Base-by-base conservation (phyloP, 305 asterid genomes). In the Coffea humblotiana region DNA sequence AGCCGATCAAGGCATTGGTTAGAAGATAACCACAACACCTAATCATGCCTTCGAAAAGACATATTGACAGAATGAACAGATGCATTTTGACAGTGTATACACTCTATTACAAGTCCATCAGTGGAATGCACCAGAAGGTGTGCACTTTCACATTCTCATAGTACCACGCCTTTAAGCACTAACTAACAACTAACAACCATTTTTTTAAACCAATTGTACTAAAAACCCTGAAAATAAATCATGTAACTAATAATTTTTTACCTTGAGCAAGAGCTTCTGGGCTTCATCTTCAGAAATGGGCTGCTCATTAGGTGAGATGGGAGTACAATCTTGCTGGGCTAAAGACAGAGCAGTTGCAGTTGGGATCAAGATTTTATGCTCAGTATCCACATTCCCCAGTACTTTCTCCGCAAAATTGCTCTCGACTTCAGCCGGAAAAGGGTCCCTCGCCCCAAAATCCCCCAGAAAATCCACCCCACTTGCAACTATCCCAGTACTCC, bases 391-490 rank as follows among this genome's bases (percentile, higher is more conserved):
- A 77, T 71, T 71, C 11, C 97, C 99, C 77, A 85, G 75, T 2
- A 94, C 93, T 49, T 92, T 95, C 0, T 91, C 97, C 2, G 87
- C 90, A 61, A 95, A 95, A 8, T 85, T 78, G 88, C 96, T 92
- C 89, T 90, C 98, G 1, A 94, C 72, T 82, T 95, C 99, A 0
- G 93, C 98, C 16, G 98, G 98, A 79, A 91, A 93, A 3, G 99
- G 97, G 78, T 95, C 99, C 82, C 99, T 85, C 3, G 94, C 99
- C 14, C 98, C 99, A 79, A 95, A 95, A 84, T 94, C 98, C 61
- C 97, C 99, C 40, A 92, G n/a, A 68, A 86, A 54, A 72, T 90
- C 91, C 35, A 32, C 21, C 47, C 81, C 88, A 70, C 70, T n/a
- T 27, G 94, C 92, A 72, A 32, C 80, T 61, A 86, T 81, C 74